Conservation (phyloP, 2,329 filamentous ascomycete genomes). For the Endothia cerciana region DNA sequence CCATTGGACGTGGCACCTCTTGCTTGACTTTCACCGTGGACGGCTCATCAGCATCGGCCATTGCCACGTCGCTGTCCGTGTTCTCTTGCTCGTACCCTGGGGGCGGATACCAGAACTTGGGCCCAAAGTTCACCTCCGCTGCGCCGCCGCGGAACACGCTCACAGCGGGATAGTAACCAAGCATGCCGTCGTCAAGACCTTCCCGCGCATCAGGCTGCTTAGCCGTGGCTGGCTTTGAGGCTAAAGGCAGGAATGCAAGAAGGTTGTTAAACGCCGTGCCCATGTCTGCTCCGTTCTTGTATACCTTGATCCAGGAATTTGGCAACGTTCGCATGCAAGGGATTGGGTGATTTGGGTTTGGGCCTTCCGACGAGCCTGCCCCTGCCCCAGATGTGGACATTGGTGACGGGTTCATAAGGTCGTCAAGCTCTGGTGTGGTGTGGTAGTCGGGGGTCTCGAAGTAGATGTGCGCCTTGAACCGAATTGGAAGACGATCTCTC, state of each 20-base stretch:
- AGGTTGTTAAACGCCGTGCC: slow-evolving; percentile 88
- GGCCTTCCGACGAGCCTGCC: slow-evolving; percentile 57
- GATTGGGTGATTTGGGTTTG: slow-evolving; percentile 72
- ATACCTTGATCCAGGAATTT: slow-evolving; percentile 82
- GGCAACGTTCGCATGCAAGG: slow-evolving; percentile 85
- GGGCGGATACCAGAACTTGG: slow-evolving; percentile 88
- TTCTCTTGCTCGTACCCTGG: slow-evolving; percentile 54
- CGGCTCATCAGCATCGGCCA: slow-evolving; percentile 45
- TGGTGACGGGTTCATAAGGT: slow-evolving; percentile 73
- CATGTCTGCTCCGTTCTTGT: slow-evolving; percentile 87
- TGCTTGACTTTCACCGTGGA: slow-evolving; percentile 27
- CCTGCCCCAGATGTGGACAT: slow-evolving; percentile 45
- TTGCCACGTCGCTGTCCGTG: slow-evolving; percentile 51
- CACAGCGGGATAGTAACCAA: slow-evolving; percentile 94
- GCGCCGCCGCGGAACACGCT: slow-evolving; percentile 91
- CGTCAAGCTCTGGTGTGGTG: slow-evolving; percentile 84
- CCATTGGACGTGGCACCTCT: slow-evolving; percentile 59
- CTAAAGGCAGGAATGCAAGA: slow-evolving; percentile 87
- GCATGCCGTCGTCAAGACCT: slow-evolving; percentile 89
- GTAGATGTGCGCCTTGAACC: slow-evolving; percentile 91
- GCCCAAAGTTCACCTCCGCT: slow-evolving; percentile 92
- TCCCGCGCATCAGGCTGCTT: slow-evolving; percentile 75
- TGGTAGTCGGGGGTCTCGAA: slow-evolving; percentile 94
- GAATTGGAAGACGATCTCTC: slow-evolving; percentile 91
- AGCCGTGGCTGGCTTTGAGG: slow-evolving; percentile 69